Base-by-base conservation (phyloP, 73 alveolate genomes). In the Halteria grandinella region DNA sequence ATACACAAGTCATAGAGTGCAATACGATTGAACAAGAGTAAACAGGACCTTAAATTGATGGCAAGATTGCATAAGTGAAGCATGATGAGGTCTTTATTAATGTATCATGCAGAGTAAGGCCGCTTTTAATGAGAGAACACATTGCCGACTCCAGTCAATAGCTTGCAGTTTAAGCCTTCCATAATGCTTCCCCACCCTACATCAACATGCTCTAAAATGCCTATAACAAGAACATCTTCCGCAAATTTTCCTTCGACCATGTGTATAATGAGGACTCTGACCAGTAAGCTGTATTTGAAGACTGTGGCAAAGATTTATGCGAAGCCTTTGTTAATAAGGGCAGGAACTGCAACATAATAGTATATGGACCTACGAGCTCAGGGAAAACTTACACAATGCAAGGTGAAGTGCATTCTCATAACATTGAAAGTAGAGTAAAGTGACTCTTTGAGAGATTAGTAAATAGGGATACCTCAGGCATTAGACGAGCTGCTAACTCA, bases 301-400 rank as follows among this genome's bases (percentile, higher is more conserved):
- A 66, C 1, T 29, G 66, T 39, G 51, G 52, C 27, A 24, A 66
- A 23, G 23, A 47, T 5, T 29, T 66, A 52, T 44, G 69, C 21
- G 63, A 66, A 28, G 52, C 63, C 1, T 66, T 66, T 24, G 15
- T 66, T 4, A 18, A 32, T 17, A 29, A 73, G 31, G 75, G 75
- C 12, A 32, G 55, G 14, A 73, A 73, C 40, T 73, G 85, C 52
- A 73, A 73, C 40, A 54, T 73, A 4, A 23, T 73, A 4, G 85
- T 53, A 15, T 73, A 73, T 55, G 85, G 85, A 14, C 75, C 69
- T 12, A 73, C 85, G 3, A 37, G 76, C 53, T 54, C 85, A 3
- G 85, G 85, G 10, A 73, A 73, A 28, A 73, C 85, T n/a, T 55
- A 37, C 69, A 73, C 85, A 10, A 73, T 73, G 85, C 58, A 73